Conservation (phyloP, 768 basidiomycete genomes). For the Rhizopogon rudus region DNA sequence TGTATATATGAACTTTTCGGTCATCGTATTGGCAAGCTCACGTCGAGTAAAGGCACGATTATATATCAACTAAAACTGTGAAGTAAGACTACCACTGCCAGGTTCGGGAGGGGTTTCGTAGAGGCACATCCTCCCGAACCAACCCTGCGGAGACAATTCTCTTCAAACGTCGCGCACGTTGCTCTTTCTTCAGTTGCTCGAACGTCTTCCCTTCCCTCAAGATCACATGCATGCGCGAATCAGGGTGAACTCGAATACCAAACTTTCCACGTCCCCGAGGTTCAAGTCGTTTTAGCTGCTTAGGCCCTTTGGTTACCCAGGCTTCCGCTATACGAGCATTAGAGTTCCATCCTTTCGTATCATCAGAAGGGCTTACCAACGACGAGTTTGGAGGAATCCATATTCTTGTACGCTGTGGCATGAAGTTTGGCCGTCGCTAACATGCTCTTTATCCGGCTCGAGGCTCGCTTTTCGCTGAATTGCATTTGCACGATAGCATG, state of each 20-base stretch:
- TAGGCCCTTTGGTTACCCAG: conserved; percentile 88
- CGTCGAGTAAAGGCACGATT: neutral
- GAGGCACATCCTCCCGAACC: conserved; percentile 73
- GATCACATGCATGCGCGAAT: conserved; percentile 69
- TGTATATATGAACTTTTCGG: neutral
- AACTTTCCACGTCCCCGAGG: conserved; percentile 77
- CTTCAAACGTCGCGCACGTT: conserved; percentile 62
- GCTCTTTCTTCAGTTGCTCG: conserved; percentile 59
- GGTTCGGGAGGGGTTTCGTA: conserved; percentile 63
- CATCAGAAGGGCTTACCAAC: conserved; percentile 58
- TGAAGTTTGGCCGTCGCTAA: conserved; percentile 84
- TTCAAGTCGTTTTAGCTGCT: conserved; percentile 61
- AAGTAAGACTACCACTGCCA: conserved; percentile 71
- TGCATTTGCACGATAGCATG: conserved; percentile 95
- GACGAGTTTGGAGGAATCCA: conserved; percentile 67
- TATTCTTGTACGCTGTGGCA: conserved; percentile 70
- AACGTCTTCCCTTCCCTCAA: conserved; percentile 78
- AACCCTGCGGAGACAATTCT: conserved; percentile 77
- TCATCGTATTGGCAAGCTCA: neutral
- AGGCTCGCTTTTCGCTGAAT: conserved; percentile 91
- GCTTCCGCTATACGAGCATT: conserved; percentile 61
- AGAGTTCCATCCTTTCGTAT: neutral
- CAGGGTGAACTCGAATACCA: conserved; percentile 74
- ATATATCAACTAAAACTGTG: neutral
- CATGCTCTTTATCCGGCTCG: conserved; percentile 83